A percentile compares a stretch with the other conserved stretches of the same genome.
Conservation (phyloP, 441 rosid species). For the Bocquillonia castaneifolia region DNA sequence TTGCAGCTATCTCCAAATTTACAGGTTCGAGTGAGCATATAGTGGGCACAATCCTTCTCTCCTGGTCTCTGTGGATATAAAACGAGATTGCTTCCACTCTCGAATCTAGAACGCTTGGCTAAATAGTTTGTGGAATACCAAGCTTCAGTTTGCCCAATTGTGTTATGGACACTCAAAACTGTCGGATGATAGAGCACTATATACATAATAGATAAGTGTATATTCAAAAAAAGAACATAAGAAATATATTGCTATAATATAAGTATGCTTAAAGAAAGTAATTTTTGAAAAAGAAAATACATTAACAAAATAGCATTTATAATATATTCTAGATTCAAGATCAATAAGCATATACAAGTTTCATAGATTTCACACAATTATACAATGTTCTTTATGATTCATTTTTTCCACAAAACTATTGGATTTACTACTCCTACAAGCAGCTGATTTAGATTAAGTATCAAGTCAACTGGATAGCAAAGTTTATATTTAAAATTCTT, state of each 20-base stretch:
- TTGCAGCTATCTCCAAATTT: slow-evolving; percentile 96
- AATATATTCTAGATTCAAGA: neutral
- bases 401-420: neutral
- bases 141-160: slow-evolving; percentile 87
- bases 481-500: neutral
- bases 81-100: slow-evolving; percentile 75
- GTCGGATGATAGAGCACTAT: slow-evolving; percentile 86
- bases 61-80: slow-evolving; percentile 92
- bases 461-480: neutral
- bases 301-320: slow-evolving; percentile 18
- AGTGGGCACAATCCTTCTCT: slow-evolving; percentile 97
- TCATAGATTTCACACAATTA: neutral
- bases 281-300: slow-evolving; percentile 17
- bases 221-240: slow-evolving; percentile 27
- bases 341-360: neutral
- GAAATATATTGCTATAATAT: slow-evolving; percentile 38
- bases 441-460: neutral
- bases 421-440: neutral
- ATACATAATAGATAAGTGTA: slow-evolving; percentile 60
- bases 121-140: slow-evolving; percentile 75
- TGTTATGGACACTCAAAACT: slow-evolving; percentile 67
- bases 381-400: neutral
- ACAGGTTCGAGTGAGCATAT: slow-evolving; percentile 98
- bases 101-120: slow-evolving; percentile 87
- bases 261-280: slow-evolving; percentile 26